Percentiles rank a stretch among this genome's conserved stretches.
Evolutionary conservation across 1,284 basidiomycete genomes (phyloP).

Genomic region (Ustilago sp.): DNA sequence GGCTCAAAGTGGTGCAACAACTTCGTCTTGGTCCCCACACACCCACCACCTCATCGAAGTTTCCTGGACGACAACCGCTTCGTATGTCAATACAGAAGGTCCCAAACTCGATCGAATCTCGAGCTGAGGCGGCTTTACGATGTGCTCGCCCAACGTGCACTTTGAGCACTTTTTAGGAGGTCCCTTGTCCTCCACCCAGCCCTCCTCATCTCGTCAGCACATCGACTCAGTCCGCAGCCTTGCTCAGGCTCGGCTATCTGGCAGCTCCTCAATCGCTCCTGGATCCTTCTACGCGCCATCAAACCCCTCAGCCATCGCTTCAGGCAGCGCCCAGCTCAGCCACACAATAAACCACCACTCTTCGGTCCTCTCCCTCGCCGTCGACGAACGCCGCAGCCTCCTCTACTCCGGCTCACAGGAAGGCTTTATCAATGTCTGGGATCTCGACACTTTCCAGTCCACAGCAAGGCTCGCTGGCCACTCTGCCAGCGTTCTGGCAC

Average conservation of each 20-base stretch:
- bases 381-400: conserved; percentile 50
- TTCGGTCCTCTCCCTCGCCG: conserved; percentile 59
- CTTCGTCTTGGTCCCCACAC: no score
- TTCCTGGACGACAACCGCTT: no score
- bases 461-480: conserved; percentile 74
- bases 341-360: conserved; percentile 57
- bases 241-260: conserved; percentile 16
- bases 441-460: conserved; percentile 51
- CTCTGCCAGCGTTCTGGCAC: conserved; percentile 83
- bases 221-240: conserved; percentile 16
- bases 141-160: conserved; percentile 60
- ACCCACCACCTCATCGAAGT: no score
- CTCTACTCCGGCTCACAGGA: conserved; percentile 59
- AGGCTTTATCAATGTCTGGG: conserved; percentile 59
- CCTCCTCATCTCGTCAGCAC: conserved; percentile 21
- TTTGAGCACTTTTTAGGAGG: conserved; percentile 30
- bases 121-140: conserved; percentile 9
- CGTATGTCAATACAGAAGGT: background rate
- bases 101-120: background rate
- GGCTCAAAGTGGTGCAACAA: background rate
- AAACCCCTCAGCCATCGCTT: conserved; percentile 1
- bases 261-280: background rate
- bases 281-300: background rate
- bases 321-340: conserved; percentile 24
- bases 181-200: conserved; percentile 5